Base-by-base conservation (phyloP, 768 basidiomycete genomes). In the Russula dissimulans region DNA sequence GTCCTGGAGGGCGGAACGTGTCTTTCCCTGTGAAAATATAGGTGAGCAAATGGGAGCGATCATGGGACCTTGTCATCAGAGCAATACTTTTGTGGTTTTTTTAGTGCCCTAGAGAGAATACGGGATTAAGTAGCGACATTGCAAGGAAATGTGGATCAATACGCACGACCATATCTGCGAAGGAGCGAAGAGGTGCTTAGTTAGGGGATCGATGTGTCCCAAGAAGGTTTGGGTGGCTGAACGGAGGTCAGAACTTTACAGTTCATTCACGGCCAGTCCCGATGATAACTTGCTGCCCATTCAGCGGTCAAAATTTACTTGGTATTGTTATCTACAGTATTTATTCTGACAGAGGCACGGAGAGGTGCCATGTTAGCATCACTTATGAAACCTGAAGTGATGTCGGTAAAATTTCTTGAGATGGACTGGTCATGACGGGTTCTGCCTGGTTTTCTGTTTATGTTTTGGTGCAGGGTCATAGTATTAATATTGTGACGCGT, bases 1-100 rank as follows among this genome's bases (percentile, higher is more conserved):
- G 75, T 98, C 95, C 77, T 91, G 84, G 73, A 97, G 91, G 57
- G 95, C 95, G 61, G 93, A 95, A 76, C 95, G 93, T 70, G 84
- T 84, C 83, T 97, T 95, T 76, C 85, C 85, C 61, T 62, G 18
- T 26, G 12, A 9, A 10, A 44, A 8, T 44, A 45, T 7, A 22
- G 31, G 39, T 61, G 18, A 52, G 44, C 11, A 12, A 5, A 29
- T 29, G 29, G n/a, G n/a, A 38, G 11, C 14, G 17, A 36, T 14
- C 4, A 18, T 36, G 34, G 47, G 11, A 14, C 6, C 31, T 42
- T 22, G 41, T 39, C 9, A 8, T 8, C 41, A 18, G 26, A 36
- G 42, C 39, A 36, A 47, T 54, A 64, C 65, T 56, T 65, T 65
- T 5, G 58, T 54, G 51, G 12, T 64, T 48, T 65, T 65, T 54